Evolutionary conservation across 768 basidiomycete species (phyloP), one percentile per base, ranked within the genome.

Genomic region (Lactifluus volemus): DNA sequence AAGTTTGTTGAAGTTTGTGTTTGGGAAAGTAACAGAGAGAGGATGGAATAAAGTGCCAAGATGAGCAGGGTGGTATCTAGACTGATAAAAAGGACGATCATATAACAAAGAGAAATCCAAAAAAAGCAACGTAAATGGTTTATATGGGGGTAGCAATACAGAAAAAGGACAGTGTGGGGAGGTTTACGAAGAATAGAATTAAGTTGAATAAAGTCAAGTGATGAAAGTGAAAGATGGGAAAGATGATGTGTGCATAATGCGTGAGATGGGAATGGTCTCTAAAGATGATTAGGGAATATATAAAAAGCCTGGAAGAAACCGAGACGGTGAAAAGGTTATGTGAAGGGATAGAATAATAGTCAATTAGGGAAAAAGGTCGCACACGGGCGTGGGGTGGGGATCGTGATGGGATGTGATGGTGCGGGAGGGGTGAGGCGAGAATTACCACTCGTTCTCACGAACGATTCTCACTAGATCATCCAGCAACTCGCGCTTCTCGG

Each of bases 401-500:
- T 17, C 32, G 32, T 34, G 32, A 34, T 34, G 25, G 32, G 30
- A 7, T 25, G 14, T n/a, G 34, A 41, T 61, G n/a, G 25, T 21
- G n/a, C 9, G 30, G 42, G 30, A 34, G 17, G 34, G 7, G n/a
- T 7, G 49, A 7, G 39, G 14, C 29, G 10, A 9, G 42, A 41
- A 39, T 58, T 49, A 66, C 41, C 60, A 61, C 17, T 65, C 63
- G 57, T 58, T 64, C 48, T 66, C 65, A 25, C 47, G 59, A 36
- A 66, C 65, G 49, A 66, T 66, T 49, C 57, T 49, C 45, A 59
- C 50, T 12, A 66, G 50, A 49, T 66, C 65, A 30, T 66, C 65
- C 19, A 66, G 34, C 50, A 66, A n/a, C 53, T 65, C 56, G 41
- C 57, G 56, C 17, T 82, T 61, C 73, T 79, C 54, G 80, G 78